Evolutionary conservation across 495 filamentous ascomycete genomes (phyloP), one percentile per base, ranked within the genome.

Genomic region (Daldinia vernicosa): DNA sequence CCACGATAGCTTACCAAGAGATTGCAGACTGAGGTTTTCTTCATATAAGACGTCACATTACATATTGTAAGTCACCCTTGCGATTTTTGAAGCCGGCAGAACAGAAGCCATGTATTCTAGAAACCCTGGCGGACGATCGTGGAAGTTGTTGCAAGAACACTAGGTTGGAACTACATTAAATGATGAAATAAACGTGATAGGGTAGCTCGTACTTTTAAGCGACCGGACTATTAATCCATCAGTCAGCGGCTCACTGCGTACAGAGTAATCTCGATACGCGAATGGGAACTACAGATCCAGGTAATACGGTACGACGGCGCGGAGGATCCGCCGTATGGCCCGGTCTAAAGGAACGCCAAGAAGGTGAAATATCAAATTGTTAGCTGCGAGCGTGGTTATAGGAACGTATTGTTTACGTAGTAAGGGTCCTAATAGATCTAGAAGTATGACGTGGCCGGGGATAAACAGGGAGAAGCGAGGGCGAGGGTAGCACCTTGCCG

Each of bases 401-500:
- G 37, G 17, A 22, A 24, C 3, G 27, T 40, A 5, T 50, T 43
- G 26, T 35, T 57, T 59, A 54, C 57, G 47, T 66, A 22, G 61
- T 43, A 59, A 40, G 30, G 32, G 50, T 58, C 24, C 24, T 37
- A 47, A 62, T 52, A 69, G 40, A 55, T 39, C 64, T 22, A 30
- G 33, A 32, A 54, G 17, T 43, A 64, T 72, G 65, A 72, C 55
- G 56, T 40, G 54, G 51, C 50, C 58, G 9, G 19, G 55, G 26
- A 37, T 30, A 17, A 35, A 56, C 56, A 24, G 53, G 39, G 56
- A 35, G 53, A 55, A 52, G 60, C 30, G 52, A 64, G 39, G 40
- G 60, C 30, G 52, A 64, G 39, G 40, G 22, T 59, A 58, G 33
- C 60, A 72, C 47, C 69, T 67, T 67, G 37, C 69, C 69, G 69